Base-by-base conservation (phyloP, 1,139 yeast genomes). In the Yamadazyma oceani region DNA sequence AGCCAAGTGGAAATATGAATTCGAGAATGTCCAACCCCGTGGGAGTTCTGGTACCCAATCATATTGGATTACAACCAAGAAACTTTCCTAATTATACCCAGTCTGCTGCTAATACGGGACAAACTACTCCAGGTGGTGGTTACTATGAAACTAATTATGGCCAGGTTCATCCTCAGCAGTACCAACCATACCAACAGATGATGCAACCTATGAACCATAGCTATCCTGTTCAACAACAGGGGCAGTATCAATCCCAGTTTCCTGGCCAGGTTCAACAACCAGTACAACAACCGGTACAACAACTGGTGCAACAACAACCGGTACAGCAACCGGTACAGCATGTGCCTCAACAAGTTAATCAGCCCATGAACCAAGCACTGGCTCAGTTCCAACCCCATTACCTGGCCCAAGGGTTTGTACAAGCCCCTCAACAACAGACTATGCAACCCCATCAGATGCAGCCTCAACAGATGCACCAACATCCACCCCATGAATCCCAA, bases 271-370 rank as follows among this genome's bases (percentile, higher is more conserved):
- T 30, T 17, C 42, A 34, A 11, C 55, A 42, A 14, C 46, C 39
- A 21, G 48, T 39, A 16, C 55, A 19, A 19, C n/a, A n/a, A n/a
- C 16, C 32, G 4, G 24, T 25, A 10, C 50, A 40, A 26, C 46
- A 36, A 26, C 50, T 43, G 29, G 40, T 32, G 5, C 52, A 42
- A 21, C 43, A 41, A 19, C 44, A 27, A 15, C 43, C 23, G 12
- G 38, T 30, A 14, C 42, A 34, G n/a, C 55, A 42, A 14, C 46
- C 39, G 19, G 48, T 39, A 16, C 55, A 19, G 8, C 54, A 24
- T 11, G 13, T 11, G 5, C n/a, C 32, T 29, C 32, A 29, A 12
- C 32, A 19, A 9, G 13, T 17, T 9, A n/a, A 17, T 29, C 32
- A 29, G n/a, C 32, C 17, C 38, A 17, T 45, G 14, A 35, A 33